Evolutionary conservation across 164 flowering plant species (phyloP), one percentile per base, ranked within the genome.

Genomic region (Vitis riparia): DNA sequence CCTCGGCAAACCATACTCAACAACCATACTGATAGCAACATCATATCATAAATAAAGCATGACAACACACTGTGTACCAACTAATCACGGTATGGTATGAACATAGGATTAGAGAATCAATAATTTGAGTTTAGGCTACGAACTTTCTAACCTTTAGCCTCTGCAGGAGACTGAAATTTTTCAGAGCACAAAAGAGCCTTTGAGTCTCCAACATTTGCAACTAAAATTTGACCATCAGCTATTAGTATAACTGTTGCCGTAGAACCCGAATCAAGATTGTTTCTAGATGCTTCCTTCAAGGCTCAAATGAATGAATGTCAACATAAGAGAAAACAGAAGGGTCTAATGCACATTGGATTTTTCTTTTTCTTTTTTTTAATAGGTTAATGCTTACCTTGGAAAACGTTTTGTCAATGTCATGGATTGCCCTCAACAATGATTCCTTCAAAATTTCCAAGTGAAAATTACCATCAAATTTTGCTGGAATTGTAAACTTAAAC

Each of bases 161-260:
- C 91, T 7, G 81, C 74, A 80, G 89, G 86, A 65, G 97, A 83
- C 72, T 72, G 86, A 66, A 80, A 81, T 69, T 77, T 76, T 83
- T 96, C 97, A 59, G 97, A 90, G 80, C 99, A 96, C 60, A 96
- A 71, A 72, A 93, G 76, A 65, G 95, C 97, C 79, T 96, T 96
- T 30, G 99, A 96, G 70, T 96, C 98, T 23, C 99, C 99, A 71
- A 96, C 71, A 81, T 93, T 93, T 55, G 99, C 97, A 80, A 84
- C 98, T 78, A 96, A 83, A 70, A 96, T 80, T 62, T 88, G 94
- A 77, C 80, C 85, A 76, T 93, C 95, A 47, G 86, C 99, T 62
- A 87, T 73, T 61, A 96, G 81, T 75, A 88, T 81, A 78, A 91
- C 74, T 9, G 97, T 80, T 7, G 98, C 99, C 16, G 99, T 96